phyloP scores from a whole-genome alignment of 257 asterid genomes.

The Paraleonurus japonicus region DNA sequence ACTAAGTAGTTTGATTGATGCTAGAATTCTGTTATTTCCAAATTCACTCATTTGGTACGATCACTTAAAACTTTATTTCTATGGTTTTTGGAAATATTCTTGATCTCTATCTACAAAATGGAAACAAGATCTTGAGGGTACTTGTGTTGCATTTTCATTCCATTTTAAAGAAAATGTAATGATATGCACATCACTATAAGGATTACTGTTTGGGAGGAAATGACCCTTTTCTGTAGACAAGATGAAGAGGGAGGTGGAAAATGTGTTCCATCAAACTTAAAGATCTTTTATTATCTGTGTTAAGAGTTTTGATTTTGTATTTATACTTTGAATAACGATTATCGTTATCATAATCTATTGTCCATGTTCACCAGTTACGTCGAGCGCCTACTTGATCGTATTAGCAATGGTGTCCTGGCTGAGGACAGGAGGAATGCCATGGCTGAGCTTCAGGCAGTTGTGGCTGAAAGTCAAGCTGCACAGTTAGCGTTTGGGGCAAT shows the following conservation, averaged over 20 bases:
- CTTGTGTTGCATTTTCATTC: neutral
- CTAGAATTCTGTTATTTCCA: neutral
- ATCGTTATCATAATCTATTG: constrained; percentile 8
- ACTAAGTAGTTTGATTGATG: constrained; percentile 8
- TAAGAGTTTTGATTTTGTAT: constrained; percentile 1
- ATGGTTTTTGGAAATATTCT: neutral
- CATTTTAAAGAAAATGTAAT: neutral
- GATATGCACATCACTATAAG: neutral
- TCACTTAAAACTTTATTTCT: neutral
- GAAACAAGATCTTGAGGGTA: neutral
- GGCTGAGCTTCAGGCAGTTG: constrained; percentile 89
- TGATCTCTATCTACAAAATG: neutral
- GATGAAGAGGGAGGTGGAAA: neutral
- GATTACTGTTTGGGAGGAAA: neutral
- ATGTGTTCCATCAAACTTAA: neutral
- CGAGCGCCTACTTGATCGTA: constrained; percentile 94
- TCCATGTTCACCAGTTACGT: constrained; percentile 59
- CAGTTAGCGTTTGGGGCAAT: constrained; percentile 97
- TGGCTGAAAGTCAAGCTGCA: constrained; percentile 66
- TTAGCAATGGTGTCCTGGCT: constrained; percentile 83
- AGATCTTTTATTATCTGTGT: neutral
- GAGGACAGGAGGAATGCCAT: constrained; percentile 92
- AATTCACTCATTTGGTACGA: neutral
- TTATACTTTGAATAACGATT: neutral
- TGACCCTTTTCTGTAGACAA: neutral